Conservation (phyloP, 2,329 filamentous ascomycete genomes). For the Hypoxylon sp. region DNA sequence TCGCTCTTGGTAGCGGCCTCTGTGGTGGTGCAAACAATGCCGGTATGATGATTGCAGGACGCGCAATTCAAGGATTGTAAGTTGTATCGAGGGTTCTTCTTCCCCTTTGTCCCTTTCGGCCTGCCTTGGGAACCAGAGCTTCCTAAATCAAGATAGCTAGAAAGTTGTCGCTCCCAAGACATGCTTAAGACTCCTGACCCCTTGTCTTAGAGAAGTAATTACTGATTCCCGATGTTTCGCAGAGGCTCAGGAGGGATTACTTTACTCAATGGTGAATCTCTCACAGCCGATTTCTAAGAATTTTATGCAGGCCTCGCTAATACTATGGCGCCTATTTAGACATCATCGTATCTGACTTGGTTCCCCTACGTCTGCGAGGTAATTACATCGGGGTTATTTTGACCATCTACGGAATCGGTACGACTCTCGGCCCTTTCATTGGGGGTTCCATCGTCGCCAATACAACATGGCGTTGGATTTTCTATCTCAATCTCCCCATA, state of each 20-base stretch:
- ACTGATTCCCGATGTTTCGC: no score
- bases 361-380: constrained; percentile 35
- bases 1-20: constrained; percentile 66
- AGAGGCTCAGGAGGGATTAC: constrained; percentile 56
- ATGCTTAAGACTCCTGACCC: no score
- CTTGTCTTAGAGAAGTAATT: no score
- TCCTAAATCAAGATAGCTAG: no score
- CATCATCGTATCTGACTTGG: constrained; percentile 43
- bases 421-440: constrained; percentile 41
- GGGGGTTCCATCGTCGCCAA: constrained; percentile 39
- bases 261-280: constrained; percentile 27
- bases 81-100: no score
- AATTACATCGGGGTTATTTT: constrained; percentile 39
- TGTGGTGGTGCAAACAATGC: constrained; percentile 61
- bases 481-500: constrained; percentile 53
- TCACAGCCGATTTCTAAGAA: neutral
- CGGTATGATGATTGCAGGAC: constrained; percentile 63
- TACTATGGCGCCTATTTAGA: constrained; percentile 37
- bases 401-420: constrained; percentile 28
- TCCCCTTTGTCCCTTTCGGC: no score
- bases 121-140: no score
- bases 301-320: neutral
- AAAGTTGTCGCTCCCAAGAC: no score
- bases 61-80: constrained; percentile 64
- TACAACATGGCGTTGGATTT: constrained; percentile 46